Evolutionary conservation across 2,329 filamentous ascomycete species (phyloP).

Genomic region (Xylaria sp.): DNA sequence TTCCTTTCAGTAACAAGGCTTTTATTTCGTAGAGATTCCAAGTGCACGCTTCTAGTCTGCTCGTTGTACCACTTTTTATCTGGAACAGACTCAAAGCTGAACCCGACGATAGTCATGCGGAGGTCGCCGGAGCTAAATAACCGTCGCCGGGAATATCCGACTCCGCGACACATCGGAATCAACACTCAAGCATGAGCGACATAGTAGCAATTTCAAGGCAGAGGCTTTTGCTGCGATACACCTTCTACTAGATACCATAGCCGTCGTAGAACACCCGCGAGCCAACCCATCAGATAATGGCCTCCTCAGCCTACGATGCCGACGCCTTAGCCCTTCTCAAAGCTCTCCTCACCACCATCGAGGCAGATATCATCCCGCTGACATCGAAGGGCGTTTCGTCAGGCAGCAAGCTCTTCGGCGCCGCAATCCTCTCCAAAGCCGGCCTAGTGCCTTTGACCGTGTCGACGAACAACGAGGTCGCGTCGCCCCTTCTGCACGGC

Average conservation of each 20-base stretch:
- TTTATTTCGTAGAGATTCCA: neutral
- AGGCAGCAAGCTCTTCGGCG: constrained; percentile 67
- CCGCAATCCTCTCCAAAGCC: constrained; percentile 60
- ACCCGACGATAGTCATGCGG: constrained; percentile 16
- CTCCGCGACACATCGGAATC: neutral
- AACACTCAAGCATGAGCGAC: neutral
- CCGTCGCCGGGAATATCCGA: constrained; percentile 24
- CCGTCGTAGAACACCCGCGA: neutral
- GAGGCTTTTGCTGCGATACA: neutral
- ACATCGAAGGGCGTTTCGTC: constrained; percentile 60
- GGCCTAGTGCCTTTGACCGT: constrained; percentile 57
- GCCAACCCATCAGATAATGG: constrained; percentile 14
- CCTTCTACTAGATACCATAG: neutral
- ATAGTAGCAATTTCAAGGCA: neutral
- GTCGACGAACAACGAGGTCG: constrained; percentile 65
- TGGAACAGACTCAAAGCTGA: neutral
- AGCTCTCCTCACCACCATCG: constrained; percentile 55
- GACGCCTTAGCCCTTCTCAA: constrained; percentile 50
- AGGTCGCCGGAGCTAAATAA: constrained; percentile 31
- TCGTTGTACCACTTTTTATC: neutral
- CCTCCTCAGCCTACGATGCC: constrained; percentile 36
- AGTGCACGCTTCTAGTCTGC: neutral
- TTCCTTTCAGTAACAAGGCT: neutral
- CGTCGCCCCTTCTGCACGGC: constrained; percentile 65
- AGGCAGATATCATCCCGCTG: constrained; percentile 61